Base-by-base conservation (phyloP, 2,329 filamentous ascomycete genomes). In the Pyricularia sp. region DNA sequence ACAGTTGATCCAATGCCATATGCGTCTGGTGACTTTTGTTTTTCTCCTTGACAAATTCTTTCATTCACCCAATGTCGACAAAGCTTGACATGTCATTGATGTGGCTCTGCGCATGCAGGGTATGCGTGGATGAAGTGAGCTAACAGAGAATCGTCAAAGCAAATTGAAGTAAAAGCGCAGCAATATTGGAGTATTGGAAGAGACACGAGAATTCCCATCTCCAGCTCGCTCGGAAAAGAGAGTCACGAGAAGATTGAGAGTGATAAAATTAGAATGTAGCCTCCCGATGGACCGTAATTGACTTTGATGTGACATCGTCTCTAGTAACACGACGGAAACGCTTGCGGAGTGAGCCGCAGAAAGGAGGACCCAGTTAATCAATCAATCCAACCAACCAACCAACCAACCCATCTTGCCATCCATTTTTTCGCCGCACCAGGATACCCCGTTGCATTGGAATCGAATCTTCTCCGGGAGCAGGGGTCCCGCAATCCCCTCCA, bases 211-310 rank as follows among this genome's bases (percentile, higher is more conserved):
- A n/a, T 20, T 50, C 12, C 12, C 6, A 4, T 36, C 33, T 50
- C 42, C 42, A 65, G 20, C 3, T 31, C 23, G 26, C 23, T 5
- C 23, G 20, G 2, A 23, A 25, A 31, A 36, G 20, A 33, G 2
- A 36, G 31, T 65, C 64, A 65, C 64, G 30, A 65, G 64, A 50
- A 50, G 11, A 14, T 25, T 10, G 23, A 2, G 17, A 10, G 30
- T 3, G 64, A 26, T 65, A 65, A 65, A 65, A 42, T 65, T 65
- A 65, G 64, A 65, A 65, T 17, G 14, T 50, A n/a, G 42, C 42
- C 42, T 20, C 2, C 42, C 42, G 20, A 7, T n/a, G 17, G 10
- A 20, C 20, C 42, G 42, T 50, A 50, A 50, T 20, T 50, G 42
- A 50, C 20, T 50, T 2, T n/a, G 17, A 50, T 50, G 42, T 50